Evolutionary conservation across 352 stramenopile species (phyloP).

Genomic region (Phytopythium oedochilum): DNA sequence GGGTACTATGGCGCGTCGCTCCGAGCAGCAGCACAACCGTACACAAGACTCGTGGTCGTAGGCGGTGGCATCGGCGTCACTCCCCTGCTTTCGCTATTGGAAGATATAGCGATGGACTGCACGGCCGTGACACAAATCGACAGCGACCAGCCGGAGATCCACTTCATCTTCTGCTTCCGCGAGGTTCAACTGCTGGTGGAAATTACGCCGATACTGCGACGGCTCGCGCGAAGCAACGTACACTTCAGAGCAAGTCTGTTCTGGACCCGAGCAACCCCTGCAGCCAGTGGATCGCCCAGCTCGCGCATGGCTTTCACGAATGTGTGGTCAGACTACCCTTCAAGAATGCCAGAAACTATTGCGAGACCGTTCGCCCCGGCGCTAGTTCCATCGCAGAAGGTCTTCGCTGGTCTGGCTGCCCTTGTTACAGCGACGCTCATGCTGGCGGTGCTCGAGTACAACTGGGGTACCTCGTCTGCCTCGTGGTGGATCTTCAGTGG

Average conservation of each 20-base stretch:
- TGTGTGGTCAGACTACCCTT: too few species aligned
- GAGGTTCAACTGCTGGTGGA: constrained; percentile 27
- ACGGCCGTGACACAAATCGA: constrained; percentile 9
- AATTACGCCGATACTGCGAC: constrained; percentile 19
- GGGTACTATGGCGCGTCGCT: constrained; percentile 20
- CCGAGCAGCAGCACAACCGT: constrained; percentile 17
- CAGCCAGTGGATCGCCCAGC: too few species aligned
- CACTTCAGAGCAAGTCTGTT: constrained; percentile 11
- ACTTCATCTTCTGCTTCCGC: constrained; percentile 34
- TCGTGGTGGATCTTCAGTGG: too few species aligned
- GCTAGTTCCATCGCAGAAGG: too few species aligned
- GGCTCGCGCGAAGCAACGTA: constrained; percentile 9
- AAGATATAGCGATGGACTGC: constrained; percentile 16
- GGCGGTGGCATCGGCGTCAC: constrained; percentile 21
- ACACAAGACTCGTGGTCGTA: constrained; percentile 16
- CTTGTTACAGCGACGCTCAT: too few species aligned
- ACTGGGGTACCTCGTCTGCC: too few species aligned
- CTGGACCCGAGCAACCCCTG: neutral
- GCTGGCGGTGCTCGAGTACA: too few species aligned
- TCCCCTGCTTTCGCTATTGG: constrained; percentile 22
- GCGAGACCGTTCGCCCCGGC: too few species aligned
- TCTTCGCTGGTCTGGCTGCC: too few species aligned
- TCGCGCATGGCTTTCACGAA: too few species aligned
- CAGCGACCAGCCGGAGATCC: too few species aligned
- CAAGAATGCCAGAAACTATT: too few species aligned